Base-by-base conservation (phyloP, 306 rosid genomes). In the Erythrophleum fordii region DNA sequence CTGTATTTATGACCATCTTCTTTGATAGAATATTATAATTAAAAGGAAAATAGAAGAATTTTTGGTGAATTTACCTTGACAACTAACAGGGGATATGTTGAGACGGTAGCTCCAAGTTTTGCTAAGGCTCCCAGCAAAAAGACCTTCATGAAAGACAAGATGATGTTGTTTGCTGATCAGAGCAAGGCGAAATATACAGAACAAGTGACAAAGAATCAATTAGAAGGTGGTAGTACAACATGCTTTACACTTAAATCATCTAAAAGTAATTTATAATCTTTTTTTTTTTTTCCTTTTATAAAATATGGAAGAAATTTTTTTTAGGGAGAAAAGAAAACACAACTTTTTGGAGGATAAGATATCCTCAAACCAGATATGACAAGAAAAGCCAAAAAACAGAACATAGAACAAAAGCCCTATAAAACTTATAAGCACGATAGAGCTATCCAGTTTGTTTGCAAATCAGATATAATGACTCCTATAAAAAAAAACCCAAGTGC, bases 31-130 rank as follows among this genome's bases (percentile, higher is more conserved):
- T 29, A 52, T 60, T 49, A 68, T 11, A 60, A 78, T 41, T 42
- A 20, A 46, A 16, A 51, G 80, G 31, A 64, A 72, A 48, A 79
- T 55, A 72, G 76, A 80, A 59, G 26, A 77, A 74, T 16, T 6
- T 60, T 26, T 9, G 51, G 18, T 59, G 42, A 46, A 53, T 75
- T 88, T 87, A 93, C 97, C 95, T 93, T 93, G 81, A 92, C 97
- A 79, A 92, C 97, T 59, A 88, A 86, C 72, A 92, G 74, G 42
- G 97, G 95, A 70, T 92, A 92, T 23, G 96, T 93, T 77, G 90
- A 11, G 56, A 93, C 87, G 58, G 97, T 93, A 26, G 95, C 97
- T 76, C 97, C 97, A 48, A 93, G 94, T 85, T 93, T 93, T 34
- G 97, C 95, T 81, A 93, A n/a, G 53, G 97, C 97, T 72, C 97